Base-by-base conservation (phyloP, 2,329 filamentous ascomycete genomes). In the Aspergillus glaucus region DNA sequence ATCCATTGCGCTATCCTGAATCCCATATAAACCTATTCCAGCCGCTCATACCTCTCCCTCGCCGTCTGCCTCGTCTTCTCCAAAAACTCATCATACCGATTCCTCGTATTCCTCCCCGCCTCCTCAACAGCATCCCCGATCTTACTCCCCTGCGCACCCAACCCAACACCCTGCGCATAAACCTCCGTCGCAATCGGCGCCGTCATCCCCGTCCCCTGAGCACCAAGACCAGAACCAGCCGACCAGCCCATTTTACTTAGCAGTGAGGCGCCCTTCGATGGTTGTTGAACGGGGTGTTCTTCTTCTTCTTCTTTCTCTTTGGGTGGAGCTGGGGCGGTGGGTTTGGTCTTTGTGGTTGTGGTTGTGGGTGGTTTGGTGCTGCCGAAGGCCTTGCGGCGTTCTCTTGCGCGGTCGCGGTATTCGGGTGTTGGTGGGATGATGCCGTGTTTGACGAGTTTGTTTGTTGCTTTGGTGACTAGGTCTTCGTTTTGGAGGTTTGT, bases 401-500 rank as follows among this genome's bases (percentile, higher is more conserved):
- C 74, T 30, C 61, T 67, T 3, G 74, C 74, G 34, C 73, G 72
- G 49, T 76, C 73, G 10, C 73, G 69, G 55, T 76, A 76, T 54
- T 75, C 72, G 5, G 63, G 54, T 1, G 59, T 55, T 2, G 62
- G 53, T n/a, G 60, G 61, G 34, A 65, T 49, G 26, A 70, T 62
- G 22, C 69, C 64, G 47, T 74, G 69, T 51, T 75, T 74, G 44
- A 65, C 61, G 6, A 75, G 60, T 44, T 75, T 75, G 3, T 60
- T 63, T 46, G 64, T 59, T 6, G 68, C 73, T 53, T 65, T 69
- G 2, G 57, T 59, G 24, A 73, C 70, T 17, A 76, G 65, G 7
- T 72, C 69, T 12, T 76, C 72, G 47, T 80, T 75, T 50, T 77
- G 70, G 34, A 82, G 61, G 46, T 81, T 82, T 24, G 72, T 68